Percentiles rank a stretch among this genome's conserved stretches.
These are phyloP conservation scores for Saccharomyces pastorianus DNA, from an alignment of 1,139 yeast genomes.

Conservation along the genomic window DNA sequence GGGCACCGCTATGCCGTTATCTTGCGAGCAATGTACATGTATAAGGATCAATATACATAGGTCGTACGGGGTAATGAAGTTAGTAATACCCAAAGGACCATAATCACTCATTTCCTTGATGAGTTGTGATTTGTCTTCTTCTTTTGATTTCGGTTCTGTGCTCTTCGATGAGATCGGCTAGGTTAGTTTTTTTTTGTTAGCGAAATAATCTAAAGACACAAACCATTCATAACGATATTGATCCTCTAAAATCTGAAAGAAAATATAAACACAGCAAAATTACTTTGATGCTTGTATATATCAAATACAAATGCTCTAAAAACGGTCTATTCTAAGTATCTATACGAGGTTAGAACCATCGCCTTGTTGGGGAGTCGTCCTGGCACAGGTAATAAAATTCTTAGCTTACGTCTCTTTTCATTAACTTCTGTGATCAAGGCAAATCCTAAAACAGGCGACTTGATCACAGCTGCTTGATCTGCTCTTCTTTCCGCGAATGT, in stretches of 20 bases:
- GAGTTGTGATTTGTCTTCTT: not conserved
- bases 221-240: not conserved
- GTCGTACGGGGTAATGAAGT: slow-evolving; percentile 25
- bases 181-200: not conserved
- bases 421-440: slow-evolving; percentile 48
- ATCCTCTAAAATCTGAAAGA: too few relatives aligned
- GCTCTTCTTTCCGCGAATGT: slow-evolving; percentile 54
- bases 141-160: not conserved
- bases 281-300: too few relatives aligned
- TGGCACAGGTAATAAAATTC: slow-evolving; percentile 78
- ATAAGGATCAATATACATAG: slow-evolving; percentile 19
- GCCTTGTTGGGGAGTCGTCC: slow-evolving; percentile 73
- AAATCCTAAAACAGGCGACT: slow-evolving; percentile 60
- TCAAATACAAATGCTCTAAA: too few relatives aligned
- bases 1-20: slow-evolving; percentile 7
- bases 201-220: not conserved
- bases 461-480: slow-evolving; percentile 42
- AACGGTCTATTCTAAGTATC: slow-evolving; percentile 52
- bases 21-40: slow-evolving; percentile 14
- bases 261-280: not conserved
- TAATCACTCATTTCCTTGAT: slow-evolving; percentile 1
- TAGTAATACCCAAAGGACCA: not conserved
- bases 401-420: slow-evolving; percentile 63
- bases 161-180: not conserved
- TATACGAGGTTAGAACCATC: slow-evolving; percentile 55